These are phyloP conservation scores for Rhizoclosmatium globosum DNA, from an alignment of 192 early-diverging fungal genomes.

Conservation along the genomic window DNA sequence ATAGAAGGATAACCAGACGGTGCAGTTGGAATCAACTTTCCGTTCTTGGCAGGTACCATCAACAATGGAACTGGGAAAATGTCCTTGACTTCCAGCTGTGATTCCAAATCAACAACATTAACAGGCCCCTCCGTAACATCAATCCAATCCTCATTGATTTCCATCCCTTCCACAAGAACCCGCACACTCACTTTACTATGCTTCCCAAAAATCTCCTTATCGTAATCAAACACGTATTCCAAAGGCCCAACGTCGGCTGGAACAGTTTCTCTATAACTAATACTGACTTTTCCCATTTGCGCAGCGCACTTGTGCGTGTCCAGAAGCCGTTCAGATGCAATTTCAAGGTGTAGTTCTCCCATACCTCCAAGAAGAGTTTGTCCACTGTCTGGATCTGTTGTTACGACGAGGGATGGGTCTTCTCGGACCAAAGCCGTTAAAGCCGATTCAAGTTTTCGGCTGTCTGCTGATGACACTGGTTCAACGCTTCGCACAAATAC, in stretches of 20 bases:
- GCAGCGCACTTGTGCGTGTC: slow-evolving; percentile 80
- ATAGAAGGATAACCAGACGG: slow-evolving; percentile 33
- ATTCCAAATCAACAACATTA: slow-evolving; percentile 16
- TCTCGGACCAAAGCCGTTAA: slow-evolving; percentile 80
- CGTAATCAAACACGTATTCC: slow-evolving; percentile 59
- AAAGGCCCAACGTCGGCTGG: slow-evolving; percentile 30
- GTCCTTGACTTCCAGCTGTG: slow-evolving; percentile 4
- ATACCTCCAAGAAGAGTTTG: slow-evolving; percentile 90
- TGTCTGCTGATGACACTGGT: slow-evolving; percentile 71
- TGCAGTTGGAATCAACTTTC: slow-evolving; percentile 6
- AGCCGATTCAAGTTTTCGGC: slow-evolving; percentile 74
- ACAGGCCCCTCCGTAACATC: slow-evolving; percentile 1
- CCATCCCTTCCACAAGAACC: slow-evolving; percentile 61
- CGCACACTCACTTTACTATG: slow-evolving; percentile 63
- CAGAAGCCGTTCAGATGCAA: slow-evolving; percentile 84
- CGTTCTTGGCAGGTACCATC: slow-evolving; percentile 13
- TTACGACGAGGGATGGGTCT: slow-evolving; percentile 84
- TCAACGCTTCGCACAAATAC: slow-evolving; percentile 77
- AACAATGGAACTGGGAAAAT: slow-evolving; percentile 19
- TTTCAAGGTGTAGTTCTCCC: slow-evolving; percentile 95
- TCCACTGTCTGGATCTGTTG: slow-evolving; percentile 82
- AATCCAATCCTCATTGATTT: slow-evolving; percentile 43
- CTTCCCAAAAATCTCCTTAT: slow-evolving; percentile 78
- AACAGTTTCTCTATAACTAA: slow-evolving; percentile 86
- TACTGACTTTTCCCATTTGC: slow-evolving; percentile 84